phyloP scores from a whole-genome alignment of 1,284 basidiomycete genomes.

The Ganoderma meredithae region DNA sequence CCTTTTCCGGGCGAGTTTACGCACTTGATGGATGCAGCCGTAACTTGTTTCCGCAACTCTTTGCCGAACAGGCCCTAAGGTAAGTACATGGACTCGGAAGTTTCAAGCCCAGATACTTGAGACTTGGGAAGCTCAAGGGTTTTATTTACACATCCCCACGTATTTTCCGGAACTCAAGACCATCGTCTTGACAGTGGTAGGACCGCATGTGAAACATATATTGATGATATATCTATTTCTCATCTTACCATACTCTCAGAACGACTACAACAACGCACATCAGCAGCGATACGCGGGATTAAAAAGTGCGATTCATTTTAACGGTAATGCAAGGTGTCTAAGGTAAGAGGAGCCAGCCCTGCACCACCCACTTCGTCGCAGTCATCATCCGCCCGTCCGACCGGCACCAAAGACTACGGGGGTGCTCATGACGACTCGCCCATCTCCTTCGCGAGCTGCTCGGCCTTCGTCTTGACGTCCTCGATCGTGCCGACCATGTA shows the following conservation, averaged over 20 bases:
- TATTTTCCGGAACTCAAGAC: no score
- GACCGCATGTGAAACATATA: constrained; percentile 9
- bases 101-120: no score
- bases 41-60: no score
- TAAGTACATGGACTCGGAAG: no score
- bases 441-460: constrained; percentile 95
- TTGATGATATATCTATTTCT: constrained; percentile 23
- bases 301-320: constrained; percentile 34
- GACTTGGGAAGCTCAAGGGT: no score
- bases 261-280: constrained; percentile 3
- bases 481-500: constrained; percentile 95
- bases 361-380: constrained; percentile 29
- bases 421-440: constrained; percentile 53
- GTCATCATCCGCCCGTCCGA: constrained; percentile 11
- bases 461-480: constrained; percentile 96
- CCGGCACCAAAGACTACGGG: background rate
- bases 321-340: constrained; percentile 34
- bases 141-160: no score
- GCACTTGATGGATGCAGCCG: no score
- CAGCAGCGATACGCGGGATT: constrained; percentile 20
- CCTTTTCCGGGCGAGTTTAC: no score
- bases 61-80: no score
- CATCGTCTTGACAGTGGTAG: no score
- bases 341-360: constrained; percentile 34
- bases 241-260: constrained; percentile 19